phyloP scores from a whole-genome alignment of 2,329 filamentous ascomycete species.

The Cytospora piceae region DNA sequence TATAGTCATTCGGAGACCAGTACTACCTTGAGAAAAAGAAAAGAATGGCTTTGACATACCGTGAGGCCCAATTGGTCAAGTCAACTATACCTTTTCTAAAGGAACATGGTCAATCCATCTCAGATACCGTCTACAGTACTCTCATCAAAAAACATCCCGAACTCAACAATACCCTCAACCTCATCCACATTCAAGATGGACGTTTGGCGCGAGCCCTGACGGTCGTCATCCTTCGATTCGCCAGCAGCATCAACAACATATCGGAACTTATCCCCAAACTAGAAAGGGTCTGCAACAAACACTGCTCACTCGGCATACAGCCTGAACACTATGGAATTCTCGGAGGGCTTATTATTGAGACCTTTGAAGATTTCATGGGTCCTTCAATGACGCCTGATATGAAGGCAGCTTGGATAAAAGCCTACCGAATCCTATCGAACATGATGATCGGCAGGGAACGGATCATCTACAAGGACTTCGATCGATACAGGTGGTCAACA shows the following conservation, averaged over 20 bases:
- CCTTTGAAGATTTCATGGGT: conserved; percentile 66
- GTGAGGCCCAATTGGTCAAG: conserved; percentile 65
- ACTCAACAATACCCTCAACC: conserved; percentile 69
- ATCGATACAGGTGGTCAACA: conserved; percentile 56
- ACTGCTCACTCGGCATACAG: conserved; percentile 66
- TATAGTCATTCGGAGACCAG: conserved; percentile 7
- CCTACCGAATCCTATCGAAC: conserved; percentile 70
- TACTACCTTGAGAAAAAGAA: conserved; percentile 9
- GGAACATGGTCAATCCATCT: conserved; percentile 67
- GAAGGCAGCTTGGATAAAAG: conserved; percentile 66
- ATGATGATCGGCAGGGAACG: conserved; percentile 67
- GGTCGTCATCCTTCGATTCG: conserved; percentile 66
- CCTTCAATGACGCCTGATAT: conserved; percentile 64
- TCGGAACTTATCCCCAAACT: conserved; percentile 52
- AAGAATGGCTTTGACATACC: conserved; percentile 41
- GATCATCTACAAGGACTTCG: conserved; percentile 59
- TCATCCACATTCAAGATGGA: conserved; percentile 61
- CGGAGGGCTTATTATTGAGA: conserved; percentile 64
- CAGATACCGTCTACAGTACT: conserved; percentile 68
- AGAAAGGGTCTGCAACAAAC: conserved; percentile 65
- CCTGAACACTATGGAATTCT: conserved; percentile 70
- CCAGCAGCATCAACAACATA: conserved; percentile 65
- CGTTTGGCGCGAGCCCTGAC: conserved; percentile 62
- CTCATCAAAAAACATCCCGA: conserved; percentile 64
- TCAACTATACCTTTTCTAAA: conserved; percentile 68